Evolutionary conservation across 371 early-diverging fungal species (phyloP).

Genomic region (Mucor saturninus): DNA sequence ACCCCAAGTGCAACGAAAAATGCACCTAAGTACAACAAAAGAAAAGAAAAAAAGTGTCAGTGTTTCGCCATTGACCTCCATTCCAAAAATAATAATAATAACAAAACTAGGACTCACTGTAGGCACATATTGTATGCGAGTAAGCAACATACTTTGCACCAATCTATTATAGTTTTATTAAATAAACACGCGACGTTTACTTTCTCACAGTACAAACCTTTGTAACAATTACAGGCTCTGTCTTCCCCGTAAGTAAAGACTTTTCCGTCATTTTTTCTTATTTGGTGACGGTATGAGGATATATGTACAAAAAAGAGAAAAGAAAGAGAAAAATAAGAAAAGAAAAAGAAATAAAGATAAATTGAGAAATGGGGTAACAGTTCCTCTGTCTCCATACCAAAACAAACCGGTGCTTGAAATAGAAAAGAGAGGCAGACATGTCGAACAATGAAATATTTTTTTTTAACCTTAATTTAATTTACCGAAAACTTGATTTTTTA

Average conservation of each 20-base stretch:
- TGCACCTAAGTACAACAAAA: constrained; percentile 54
- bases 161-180: constrained; percentile 41
- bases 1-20: constrained; percentile 72
- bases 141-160: constrained; percentile 67
- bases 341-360: constrained; percentile 4
- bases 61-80: constrained; percentile 1
- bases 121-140: constrained; percentile 69
- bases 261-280: constrained; percentile 23
- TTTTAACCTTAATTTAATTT: not conserved
- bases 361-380: not conserved
- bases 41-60: not conserved
- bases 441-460: not conserved
- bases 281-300: not conserved
- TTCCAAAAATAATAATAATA: not conserved
- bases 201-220: constrained; percentile 4
- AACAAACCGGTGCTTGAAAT: not conserved
- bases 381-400: constrained; percentile 3
- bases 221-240: constrained; percentile 18
- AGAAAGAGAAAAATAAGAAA: not conserved
- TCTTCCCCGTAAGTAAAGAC: constrained; percentile 17
- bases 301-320: not conserved
- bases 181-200: not conserved
- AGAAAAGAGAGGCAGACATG: not conserved
- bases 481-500: not conserved
- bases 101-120: constrained; percentile 47